Evolutionary conservation across 345 rosid species (phyloP).

Genomic region (Eucalyptus pauciflora): DNA sequence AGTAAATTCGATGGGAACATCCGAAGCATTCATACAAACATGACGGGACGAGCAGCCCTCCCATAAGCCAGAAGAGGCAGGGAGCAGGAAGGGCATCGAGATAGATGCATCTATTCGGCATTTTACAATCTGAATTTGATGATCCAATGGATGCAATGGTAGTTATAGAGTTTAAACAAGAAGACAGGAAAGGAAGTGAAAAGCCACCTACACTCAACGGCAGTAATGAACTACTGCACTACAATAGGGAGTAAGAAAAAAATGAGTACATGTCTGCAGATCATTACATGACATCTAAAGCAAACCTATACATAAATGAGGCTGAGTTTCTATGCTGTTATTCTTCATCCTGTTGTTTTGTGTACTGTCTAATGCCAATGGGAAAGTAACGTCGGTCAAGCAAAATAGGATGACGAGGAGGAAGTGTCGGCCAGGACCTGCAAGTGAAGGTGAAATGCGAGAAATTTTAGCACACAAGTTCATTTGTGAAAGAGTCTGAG

Average conservation of each 20-base stretch:
- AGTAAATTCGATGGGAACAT: neutral
- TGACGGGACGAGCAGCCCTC: neutral
- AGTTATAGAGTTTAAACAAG: neutral
- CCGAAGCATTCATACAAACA: neutral
- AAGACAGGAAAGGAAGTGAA: neutral
- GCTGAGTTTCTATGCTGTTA: neutral
- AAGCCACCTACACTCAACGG: neutral
- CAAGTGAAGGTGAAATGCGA: neutral
- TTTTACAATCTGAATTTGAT: neutral
- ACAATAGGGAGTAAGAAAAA: neutral
- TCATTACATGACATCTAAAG: neutral
- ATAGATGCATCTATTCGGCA: neutral
- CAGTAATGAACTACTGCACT: neutral
- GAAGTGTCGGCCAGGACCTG: slow-evolving; percentile 97
- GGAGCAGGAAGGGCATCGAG: neutral
- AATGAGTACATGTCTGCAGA: neutral
- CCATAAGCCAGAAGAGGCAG: neutral
- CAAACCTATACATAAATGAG: neutral
- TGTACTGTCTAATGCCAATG: neutral
- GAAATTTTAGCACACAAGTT: neutral
- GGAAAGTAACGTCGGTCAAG: slow-evolving; percentile 24
- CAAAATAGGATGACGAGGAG: slow-evolving; percentile 89
- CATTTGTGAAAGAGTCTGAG: neutral
- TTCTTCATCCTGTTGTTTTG: neutral
- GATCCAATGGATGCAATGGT: neutral